Evolutionary conservation across 75 land plant genomes (phyloP).

Genomic region (Larix kaempferi): DNA sequence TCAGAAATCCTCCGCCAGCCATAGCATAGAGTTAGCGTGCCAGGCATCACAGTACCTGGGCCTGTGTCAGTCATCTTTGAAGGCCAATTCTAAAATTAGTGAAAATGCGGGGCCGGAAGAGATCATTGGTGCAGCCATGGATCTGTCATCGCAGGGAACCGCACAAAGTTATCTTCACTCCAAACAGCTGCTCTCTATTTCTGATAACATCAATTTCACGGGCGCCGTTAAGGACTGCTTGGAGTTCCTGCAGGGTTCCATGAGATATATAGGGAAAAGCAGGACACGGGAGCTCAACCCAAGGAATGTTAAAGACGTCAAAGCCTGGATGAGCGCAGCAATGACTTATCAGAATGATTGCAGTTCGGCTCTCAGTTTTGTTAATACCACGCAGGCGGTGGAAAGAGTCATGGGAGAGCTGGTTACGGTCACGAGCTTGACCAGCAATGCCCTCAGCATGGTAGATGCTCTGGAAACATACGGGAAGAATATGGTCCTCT

Average conservation of each 20-base stretch:
- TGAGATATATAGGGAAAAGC: conserved; percentile 11
- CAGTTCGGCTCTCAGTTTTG: conserved; percentile 53
- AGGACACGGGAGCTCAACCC: background rate
- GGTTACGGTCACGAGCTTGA: conserved; percentile 28
- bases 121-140: background rate
- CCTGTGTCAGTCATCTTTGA: background rate
- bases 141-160: background rate
- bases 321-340: conserved; percentile 65
- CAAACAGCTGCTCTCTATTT: too few relatives aligned
- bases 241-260: conserved; percentile 23
- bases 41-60: conserved; percentile 5
- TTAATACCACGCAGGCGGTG: too few relatives aligned
- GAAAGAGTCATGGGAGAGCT: too few relatives aligned
- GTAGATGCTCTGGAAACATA: conserved; percentile 35
- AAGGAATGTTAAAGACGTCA: conserved; percentile 22
- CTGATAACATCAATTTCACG: conserved; percentile 11
- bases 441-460: conserved; percentile 81
- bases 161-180: background rate
- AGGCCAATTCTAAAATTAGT: background rate
- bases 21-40: conserved; percentile 7
- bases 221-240: conserved; percentile 39
- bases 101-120: background rate
- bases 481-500: conserved; percentile 28
- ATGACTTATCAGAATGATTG: conserved; percentile 51
- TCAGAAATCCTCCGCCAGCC: too few relatives aligned